phyloP scores from a whole-genome alignment of 352 stramenopile species.

The Pythium sp. region DNA sequence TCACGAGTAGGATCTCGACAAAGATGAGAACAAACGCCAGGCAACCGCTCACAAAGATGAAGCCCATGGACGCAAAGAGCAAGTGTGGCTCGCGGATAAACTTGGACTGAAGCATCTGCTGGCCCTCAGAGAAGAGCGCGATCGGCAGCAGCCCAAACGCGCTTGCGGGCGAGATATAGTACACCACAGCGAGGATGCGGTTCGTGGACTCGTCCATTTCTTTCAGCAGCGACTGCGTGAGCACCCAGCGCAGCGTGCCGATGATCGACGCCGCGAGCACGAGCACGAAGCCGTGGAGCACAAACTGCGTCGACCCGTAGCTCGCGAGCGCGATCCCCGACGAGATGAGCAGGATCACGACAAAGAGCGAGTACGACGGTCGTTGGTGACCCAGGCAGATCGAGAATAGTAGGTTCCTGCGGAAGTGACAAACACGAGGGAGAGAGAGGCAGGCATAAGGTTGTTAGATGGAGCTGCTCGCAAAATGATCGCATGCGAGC shows the following conservation, averaged over 20 bases:
- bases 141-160: slow-evolving; percentile 72
- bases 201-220: slow-evolving; percentile 55
- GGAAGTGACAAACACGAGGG: not conserved
- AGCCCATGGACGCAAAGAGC: slow-evolving; percentile 47
- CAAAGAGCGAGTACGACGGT: slow-evolving; percentile 43
- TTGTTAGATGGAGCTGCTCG: slow-evolving; percentile 2
- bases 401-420: slow-evolving; percentile 75
- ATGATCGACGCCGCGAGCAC: slow-evolving; percentile 71
- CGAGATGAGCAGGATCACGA: slow-evolving; percentile 67
- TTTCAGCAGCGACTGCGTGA: slow-evolving; percentile 81
- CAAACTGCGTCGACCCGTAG: slow-evolving; percentile 76
- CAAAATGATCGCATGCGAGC: not conserved
- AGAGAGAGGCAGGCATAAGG: not conserved
- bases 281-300: slow-evolving; percentile 63
- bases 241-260: slow-evolving; percentile 72
- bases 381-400: slow-evolving; percentile 73
- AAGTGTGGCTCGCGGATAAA: slow-evolving; percentile 52
- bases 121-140: slow-evolving; percentile 48
- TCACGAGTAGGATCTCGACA: slow-evolving; percentile 77
- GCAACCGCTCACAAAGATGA: slow-evolving; percentile 66
- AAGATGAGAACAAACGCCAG: slow-evolving; percentile 81
- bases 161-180: slow-evolving; percentile 78
- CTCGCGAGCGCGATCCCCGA: slow-evolving; percentile 69
- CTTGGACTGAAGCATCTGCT: slow-evolving; percentile 45
- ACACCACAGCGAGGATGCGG: slow-evolving; percentile 76